Conservation (phyloP, 2,329 filamentous ascomycete genomes). For the Macrophomina tecta region DNA sequence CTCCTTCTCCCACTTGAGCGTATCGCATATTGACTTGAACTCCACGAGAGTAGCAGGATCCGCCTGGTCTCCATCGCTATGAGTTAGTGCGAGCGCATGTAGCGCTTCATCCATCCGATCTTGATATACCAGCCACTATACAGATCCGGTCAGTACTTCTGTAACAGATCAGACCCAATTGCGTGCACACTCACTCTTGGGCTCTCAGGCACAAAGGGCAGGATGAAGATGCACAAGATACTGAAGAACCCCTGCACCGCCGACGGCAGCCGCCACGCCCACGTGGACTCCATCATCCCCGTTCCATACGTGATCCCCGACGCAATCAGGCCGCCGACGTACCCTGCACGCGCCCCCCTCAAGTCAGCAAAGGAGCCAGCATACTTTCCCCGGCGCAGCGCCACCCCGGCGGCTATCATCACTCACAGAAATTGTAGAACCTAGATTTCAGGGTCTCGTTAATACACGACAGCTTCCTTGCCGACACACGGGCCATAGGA, state of each 20-base stretch:
- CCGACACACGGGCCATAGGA: too few relatives aligned
- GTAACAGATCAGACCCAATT: too few relatives aligned
- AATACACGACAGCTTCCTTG: slow-evolving; percentile 29
- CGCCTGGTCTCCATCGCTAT: slow-evolving; percentile 51
- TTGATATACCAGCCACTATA: slow-evolving; percentile 51
- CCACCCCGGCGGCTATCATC: background rate
- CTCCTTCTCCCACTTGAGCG: slow-evolving; percentile 24
- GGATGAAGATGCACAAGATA: slow-evolving; percentile 49
- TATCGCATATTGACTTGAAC: slow-evolving; percentile 18
- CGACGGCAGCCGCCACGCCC: slow-evolving; percentile 55
- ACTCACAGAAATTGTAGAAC: slow-evolving; percentile 21
- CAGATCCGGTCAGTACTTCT: slow-evolving; percentile 28
- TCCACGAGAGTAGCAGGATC: slow-evolving; percentile 45
- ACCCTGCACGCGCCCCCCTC: background rate
- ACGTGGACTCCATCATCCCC: slow-evolving; percentile 50
- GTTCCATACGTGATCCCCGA: slow-evolving; percentile 56
- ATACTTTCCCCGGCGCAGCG: background rate
- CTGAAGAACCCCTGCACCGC: slow-evolving; percentile 52
- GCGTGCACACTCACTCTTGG: background rate
- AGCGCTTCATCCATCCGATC: slow-evolving; percentile 52
- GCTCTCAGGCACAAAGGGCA: slow-evolving; percentile 50
- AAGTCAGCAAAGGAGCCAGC: background rate
- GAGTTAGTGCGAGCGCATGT: slow-evolving; percentile 50
- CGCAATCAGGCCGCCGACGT: slow-evolving; percentile 47
- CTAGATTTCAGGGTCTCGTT: background rate